These are phyloP conservation scores for Physocladia obscura DNA, from an alignment of 192 early-diverging fungal species.

Conservation along the genomic window DNA sequence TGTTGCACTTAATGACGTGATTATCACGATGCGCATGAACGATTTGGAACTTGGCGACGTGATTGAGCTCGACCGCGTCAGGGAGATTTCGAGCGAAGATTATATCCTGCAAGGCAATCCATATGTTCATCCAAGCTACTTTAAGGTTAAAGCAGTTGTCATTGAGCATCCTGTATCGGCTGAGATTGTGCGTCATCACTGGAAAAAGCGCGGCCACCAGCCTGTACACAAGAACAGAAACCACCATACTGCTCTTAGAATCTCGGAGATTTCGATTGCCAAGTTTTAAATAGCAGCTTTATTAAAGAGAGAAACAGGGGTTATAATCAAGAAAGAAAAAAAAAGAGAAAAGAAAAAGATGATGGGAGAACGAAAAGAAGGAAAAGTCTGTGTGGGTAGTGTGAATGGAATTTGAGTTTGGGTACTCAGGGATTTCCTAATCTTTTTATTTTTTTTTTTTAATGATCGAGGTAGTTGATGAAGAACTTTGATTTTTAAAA, in stretches of 20 bases:
- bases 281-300: constrained; percentile 9
- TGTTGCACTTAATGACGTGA: constrained; percentile 84
- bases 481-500: too few relatives aligned
- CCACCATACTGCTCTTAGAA: constrained; percentile 49
- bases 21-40: constrained; percentile 78
- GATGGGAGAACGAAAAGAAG: not conserved
- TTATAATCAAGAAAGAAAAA: too few relatives aligned
- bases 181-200: constrained; percentile 36
- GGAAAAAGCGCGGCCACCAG: constrained; percentile 39
- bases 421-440: not conserved
- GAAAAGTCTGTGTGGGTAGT: not conserved
- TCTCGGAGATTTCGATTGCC: constrained; percentile 45
- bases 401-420: not conserved
- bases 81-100: constrained; percentile 81
- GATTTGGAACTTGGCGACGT: constrained; percentile 86
- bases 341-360: not conserved
- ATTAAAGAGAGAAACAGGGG: too few relatives aligned
- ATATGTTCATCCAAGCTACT: constrained; percentile 71
- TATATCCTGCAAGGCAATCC: constrained; percentile 85
- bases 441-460: not conserved
- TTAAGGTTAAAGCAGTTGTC: constrained; percentile 78
- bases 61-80: constrained; percentile 79
- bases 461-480: too few relatives aligned
- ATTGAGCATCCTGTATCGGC: constrained; percentile 75
- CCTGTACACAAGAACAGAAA: constrained; percentile 36